These are phyloP conservation scores for Bipolaris victoriae DNA, from an alignment of 2,329 filamentous ascomycete genomes.

Conservation along the genomic window DNA sequence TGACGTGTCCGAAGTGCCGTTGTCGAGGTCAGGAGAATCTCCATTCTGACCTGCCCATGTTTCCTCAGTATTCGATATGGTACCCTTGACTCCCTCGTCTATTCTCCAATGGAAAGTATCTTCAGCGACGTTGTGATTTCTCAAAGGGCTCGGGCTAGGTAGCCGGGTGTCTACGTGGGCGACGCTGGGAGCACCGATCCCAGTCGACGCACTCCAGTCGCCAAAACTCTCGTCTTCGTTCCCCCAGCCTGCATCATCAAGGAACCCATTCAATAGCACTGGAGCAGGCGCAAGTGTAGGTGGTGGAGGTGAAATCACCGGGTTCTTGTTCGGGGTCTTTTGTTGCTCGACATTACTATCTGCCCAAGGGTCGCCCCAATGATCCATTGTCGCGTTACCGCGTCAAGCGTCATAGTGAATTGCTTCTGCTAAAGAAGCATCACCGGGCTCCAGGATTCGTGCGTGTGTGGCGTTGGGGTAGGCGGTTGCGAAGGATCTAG, in stretches of 20 bases:
- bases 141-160: not conserved
- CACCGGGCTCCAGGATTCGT: conserved; percentile 13
- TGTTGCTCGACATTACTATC: conserved; percentile 39
- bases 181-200: conserved; percentile 7
- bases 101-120: conserved; percentile 14
- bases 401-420: conserved; percentile 47
- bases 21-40: conserved; percentile 18
- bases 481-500: conserved; percentile 5
- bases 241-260: conserved; percentile 48
- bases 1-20: conserved; percentile 37
- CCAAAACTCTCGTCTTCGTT: conserved; percentile 39
- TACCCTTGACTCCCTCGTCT: not conserved
- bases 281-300: conserved; percentile 23
- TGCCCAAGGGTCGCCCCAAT: conserved; percentile 52
- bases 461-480: not conserved
- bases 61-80: conserved; percentile 8
- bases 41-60: conserved; percentile 20
- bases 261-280: conserved; percentile 37
- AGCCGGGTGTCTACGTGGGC: conserved; percentile 4
- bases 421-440: conserved; percentile 40
- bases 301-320: conserved; percentile 30
- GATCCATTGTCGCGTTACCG: conserved; percentile 46
- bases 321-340: conserved; percentile 30
- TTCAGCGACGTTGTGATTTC: not conserved
- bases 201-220: conserved; percentile 34